Evolutionary conservation across 2,329 filamentous ascomycete genomes (phyloP), one percentile per base, ranked within the genome.

Genomic region (Gnomoniopsis smithogilvyi): DNA sequence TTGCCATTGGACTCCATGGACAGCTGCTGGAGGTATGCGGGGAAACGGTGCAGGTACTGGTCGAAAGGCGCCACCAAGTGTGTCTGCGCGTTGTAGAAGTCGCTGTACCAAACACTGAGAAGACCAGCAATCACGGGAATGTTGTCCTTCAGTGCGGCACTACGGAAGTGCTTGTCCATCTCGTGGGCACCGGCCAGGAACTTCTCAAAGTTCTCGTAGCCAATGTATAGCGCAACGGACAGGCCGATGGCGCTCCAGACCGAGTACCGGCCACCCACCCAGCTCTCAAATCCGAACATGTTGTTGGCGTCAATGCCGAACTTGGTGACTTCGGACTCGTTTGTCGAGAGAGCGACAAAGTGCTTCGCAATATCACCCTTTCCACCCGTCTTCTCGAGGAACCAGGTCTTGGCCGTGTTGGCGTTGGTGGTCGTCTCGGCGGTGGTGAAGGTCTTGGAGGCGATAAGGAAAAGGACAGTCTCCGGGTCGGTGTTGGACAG

Each of bases 1-100:
- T 99, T 99, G 73, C 95, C 95, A 77, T 99, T 99, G 63, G 94
- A 98, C 82, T 99, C 95, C 95, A 99, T 99, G 62, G 94, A 98
- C 61, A 99, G 83, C 79, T 99, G 95, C 80, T 99, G 95, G 57
- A 99, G 90, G 80, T 99, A 99, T 68, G 95, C 95, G 41, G 95
- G 93, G 88, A 99, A 98, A 67, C 95, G 91, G 85, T 97, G 92
- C 66, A 99, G 88, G 80, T 99, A 99, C 79, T 99, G 95, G 79
- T 99, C 95, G 75, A 98, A 99, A 87, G 95, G 95, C 73, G 95
- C 91, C 65, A 99, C 93, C 55, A 99, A 85, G 78, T 98, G 95
- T 62, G 95, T 98, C 80, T 99, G 95, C 54, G 95, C 92, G 74
- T 93, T 93, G 77, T 96, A 99, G 80, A 98, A 98, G 81, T 99